phyloP scores from a whole-genome alignment of 345 rosid species.

The Brassica carinata region DNA sequence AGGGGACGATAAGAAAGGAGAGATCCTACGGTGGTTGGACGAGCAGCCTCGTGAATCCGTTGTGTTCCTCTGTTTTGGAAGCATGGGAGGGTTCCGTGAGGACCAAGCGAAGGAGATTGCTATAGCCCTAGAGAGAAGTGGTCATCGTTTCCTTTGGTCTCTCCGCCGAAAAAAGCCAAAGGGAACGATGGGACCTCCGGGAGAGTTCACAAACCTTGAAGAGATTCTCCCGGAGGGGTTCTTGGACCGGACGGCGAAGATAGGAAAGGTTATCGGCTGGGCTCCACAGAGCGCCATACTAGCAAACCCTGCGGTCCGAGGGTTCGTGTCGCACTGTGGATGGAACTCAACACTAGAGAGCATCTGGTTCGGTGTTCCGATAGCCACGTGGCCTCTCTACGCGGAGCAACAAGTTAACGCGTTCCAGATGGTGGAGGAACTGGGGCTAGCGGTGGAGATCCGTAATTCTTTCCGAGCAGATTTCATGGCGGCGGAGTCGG shows the following conservation, averaged over 20 bases:
- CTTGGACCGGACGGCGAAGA: slow-evolving; percentile 38
- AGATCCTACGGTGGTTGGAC: slow-evolving; percentile 56
- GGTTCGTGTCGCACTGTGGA: slow-evolving; percentile 50
- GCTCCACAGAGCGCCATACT: slow-evolving; percentile 52
- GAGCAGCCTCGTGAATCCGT: slow-evolving; percentile 52
- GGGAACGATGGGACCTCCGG: slow-evolving; percentile 22
- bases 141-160: slow-evolving; percentile 58
- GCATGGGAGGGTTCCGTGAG: slow-evolving; percentile 54
- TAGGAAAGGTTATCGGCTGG: slow-evolving; percentile 50
- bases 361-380: slow-evolving; percentile 38
- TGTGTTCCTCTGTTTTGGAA: slow-evolving; percentile 70
- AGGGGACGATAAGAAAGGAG: background rate
- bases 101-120: slow-evolving; percentile 55
- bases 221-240: slow-evolving; percentile 53
- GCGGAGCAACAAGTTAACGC: slow-evolving; percentile 51
- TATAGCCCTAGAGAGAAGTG: slow-evolving; percentile 46
- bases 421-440: slow-evolving; percentile 46
- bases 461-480: slow-evolving; percentile 37
- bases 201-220: slow-evolving; percentile 20
- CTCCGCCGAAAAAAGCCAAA: slow-evolving; percentile 30
- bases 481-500: background rate
- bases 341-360: slow-evolving; percentile 38
- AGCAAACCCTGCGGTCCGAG: slow-evolving; percentile 46
- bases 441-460: slow-evolving; percentile 51
- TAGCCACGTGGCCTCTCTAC: slow-evolving; percentile 37